Percentiles rank a stretch among this genome's conserved stretches.
These are phyloP conservation scores for Leptographium flavum DNA, from an alignment of 2,329 filamentous ascomycete species.

Conservation along the genomic window DNA sequence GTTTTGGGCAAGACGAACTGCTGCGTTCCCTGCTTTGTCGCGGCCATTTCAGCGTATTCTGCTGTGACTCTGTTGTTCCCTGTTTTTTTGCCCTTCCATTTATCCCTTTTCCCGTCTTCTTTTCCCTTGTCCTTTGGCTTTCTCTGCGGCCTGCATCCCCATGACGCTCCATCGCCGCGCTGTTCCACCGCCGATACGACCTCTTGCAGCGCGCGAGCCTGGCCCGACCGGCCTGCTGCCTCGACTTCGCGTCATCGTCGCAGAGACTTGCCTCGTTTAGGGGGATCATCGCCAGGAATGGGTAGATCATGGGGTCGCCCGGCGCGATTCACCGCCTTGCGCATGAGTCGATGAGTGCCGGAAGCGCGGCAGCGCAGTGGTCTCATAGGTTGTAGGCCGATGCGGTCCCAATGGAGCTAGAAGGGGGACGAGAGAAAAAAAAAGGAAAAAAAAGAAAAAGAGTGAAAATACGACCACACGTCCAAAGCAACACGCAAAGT, in stretches of 20 bases:
- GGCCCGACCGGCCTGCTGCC: background rate
- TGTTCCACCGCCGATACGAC: too few relatives aligned
- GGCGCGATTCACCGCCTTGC: background rate
- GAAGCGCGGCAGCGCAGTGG: background rate
- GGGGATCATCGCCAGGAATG: conserved; percentile 1
- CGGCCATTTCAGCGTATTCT: too few relatives aligned
- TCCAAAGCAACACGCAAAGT: too few relatives aligned
- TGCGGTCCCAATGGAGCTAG: background rate
- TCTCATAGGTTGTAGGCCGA: background rate
- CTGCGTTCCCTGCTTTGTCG: too few relatives aligned
- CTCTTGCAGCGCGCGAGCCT: too few relatives aligned
- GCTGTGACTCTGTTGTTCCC: too few relatives aligned
- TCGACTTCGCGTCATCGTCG: background rate
- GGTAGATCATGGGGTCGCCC: background rate
- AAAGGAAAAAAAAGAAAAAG: background rate
- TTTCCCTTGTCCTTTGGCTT: background rate
- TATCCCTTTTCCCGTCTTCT: too few relatives aligned
- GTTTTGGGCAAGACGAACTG: background rate
- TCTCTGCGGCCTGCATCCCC: too few relatives aligned
- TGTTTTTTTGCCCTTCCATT: too few relatives aligned
- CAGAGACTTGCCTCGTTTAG: background rate
- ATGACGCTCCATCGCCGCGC: too few relatives aligned
- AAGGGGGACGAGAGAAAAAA: background rate
- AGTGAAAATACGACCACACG: too few relatives aligned
- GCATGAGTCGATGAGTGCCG: background rate